Conservation (phyloP, 805 yeast species). For the Metschnikowia chrysomelidarum region DNA sequence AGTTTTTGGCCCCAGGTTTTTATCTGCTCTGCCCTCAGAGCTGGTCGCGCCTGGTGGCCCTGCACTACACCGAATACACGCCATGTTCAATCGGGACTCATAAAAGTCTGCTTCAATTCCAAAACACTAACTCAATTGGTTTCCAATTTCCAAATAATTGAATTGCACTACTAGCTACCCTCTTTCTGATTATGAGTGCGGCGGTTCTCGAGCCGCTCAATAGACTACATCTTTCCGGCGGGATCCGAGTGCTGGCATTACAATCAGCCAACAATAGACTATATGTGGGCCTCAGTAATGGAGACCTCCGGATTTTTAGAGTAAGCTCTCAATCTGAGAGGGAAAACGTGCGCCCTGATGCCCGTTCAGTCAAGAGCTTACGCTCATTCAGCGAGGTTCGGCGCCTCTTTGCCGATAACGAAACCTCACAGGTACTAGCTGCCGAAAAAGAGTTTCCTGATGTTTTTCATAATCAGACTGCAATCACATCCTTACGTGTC, state of each 20-base stretch:
- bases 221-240: constrained; percentile 29
- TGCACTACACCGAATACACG: too few species aligned
- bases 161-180: too few species aligned
- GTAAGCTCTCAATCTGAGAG: constrained; percentile 16
- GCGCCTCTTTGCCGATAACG: constrained; percentile 22
- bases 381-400: constrained; percentile 28
- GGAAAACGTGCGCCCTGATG: constrained; percentile 8
- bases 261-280: constrained; percentile 20
- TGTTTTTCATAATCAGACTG: constrained; percentile 17
- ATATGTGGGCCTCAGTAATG: constrained; percentile 35
- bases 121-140: too few species aligned
- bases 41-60: too few species aligned
- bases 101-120: too few species aligned
- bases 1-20: too few species aligned
- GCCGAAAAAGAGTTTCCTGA: constrained; percentile 24
- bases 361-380: constrained; percentile 17
- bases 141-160: too few species aligned
- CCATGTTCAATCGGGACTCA: too few species aligned
- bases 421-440: constrained; percentile 16
- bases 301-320: constrained; percentile 31
- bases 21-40: too few species aligned
- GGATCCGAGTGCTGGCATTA: constrained; percentile 25
- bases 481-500: constrained; percentile 20
- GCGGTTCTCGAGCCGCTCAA: constrained; percentile 38
- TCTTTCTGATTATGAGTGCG: constrained; percentile 37